Evolutionary conservation across 2,329 filamentous ascomycete species (phyloP), one percentile per base, ranked within the genome.

Genomic region (Alternaria gansuensis): DNA sequence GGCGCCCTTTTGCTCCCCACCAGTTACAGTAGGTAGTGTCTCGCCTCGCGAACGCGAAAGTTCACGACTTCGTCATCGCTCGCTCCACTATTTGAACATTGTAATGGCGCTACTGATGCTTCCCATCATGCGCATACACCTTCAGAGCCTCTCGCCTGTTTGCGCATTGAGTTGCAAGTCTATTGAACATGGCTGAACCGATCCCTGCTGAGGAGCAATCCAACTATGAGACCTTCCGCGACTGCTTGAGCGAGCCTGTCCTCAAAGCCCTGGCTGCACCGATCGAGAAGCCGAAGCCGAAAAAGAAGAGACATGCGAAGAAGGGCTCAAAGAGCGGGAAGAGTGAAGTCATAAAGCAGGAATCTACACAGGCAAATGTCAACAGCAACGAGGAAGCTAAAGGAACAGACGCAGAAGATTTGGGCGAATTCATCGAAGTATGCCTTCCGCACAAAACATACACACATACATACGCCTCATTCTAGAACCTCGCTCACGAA

Each of bases 351-450:
- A 45, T 43, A 14, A 45, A 24, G 17, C 62, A 61, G 14, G 54
- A 62, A 36, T 63, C 56, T 8, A 34, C 24, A 7, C 34, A 45
- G 11, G 26, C 56, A n/a, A 45, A 57, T 13, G 51, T 14, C 51
- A 43, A 37, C 8, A 78, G 75, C 51, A 71, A 17, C 43, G 58
- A 54, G 58, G 60, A 57, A 52, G 45, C 57, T 33, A 43, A 52
- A 36, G 13, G 44, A 67, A 51, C 52, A 71, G 81, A 86, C 65
- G 85, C 85, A 5, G 88, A 90, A 66, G 91, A 93, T 54, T 78
- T 95, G 23, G 85, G 87, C 26, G 92, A 96, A 1, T 96, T 96
- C 77, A 87, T 91, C 53, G 88, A 93, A 67, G 85, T 87, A 79
- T 37, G 23, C 6, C 28, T 24, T 17, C n/a, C 11, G 17, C 17